A percentile compares a stretch with the other conserved stretches of the same genome.
phyloP scores from a whole-genome alignment of 2,329 filamentous ascomycete species.

The Alternaria ethzedia region DNA sequence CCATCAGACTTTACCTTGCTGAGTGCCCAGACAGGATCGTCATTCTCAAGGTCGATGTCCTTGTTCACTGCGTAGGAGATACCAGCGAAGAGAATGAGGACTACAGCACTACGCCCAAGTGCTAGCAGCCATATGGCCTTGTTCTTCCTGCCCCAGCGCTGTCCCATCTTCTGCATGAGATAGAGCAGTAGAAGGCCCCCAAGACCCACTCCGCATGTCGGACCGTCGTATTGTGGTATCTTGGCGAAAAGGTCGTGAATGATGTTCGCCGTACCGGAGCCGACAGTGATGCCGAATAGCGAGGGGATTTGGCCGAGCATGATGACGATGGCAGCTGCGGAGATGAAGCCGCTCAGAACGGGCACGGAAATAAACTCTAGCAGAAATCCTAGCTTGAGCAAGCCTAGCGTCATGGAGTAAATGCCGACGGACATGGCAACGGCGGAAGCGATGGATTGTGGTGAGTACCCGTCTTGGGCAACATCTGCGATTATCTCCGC shows the following conservation, averaged over 20 bases:
- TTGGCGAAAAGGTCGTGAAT: constrained; percentile 65
- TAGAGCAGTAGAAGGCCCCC: constrained; percentile 63
- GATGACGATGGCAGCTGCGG: constrained; percentile 70
- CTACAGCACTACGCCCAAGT: constrained; percentile 66
- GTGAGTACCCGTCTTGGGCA: constrained; percentile 57
- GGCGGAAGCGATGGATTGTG: constrained; percentile 65
- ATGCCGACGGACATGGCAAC: constrained; percentile 69
- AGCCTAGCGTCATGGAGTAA: constrained; percentile 64
- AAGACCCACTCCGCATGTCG: constrained; percentile 66
- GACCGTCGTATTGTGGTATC: constrained; percentile 63
- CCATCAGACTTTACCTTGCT: constrained; percentile 64
- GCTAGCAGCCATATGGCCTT: constrained; percentile 65
- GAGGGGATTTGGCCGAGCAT: constrained; percentile 69
- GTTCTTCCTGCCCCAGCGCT: constrained; percentile 65
- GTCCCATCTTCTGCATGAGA: constrained; percentile 63
- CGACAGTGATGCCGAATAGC: constrained; percentile 62
- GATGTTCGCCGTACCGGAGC: constrained; percentile 61
- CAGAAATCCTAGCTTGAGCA: constrained; percentile 69
- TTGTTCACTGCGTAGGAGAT: constrained; percentile 69
- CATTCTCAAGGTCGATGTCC: constrained; percentile 34
- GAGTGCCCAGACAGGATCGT: constrained; percentile 63
- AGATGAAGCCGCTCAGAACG: constrained; percentile 70
- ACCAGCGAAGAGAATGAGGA: constrained; percentile 67
- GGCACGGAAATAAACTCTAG: constrained; percentile 71
- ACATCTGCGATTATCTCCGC: constrained; percentile 65